These are phyloP conservation scores for Penicillium verhagenii DNA, from an alignment of 495 filamentous ascomycete species.

Conservation along the genomic window DNA sequence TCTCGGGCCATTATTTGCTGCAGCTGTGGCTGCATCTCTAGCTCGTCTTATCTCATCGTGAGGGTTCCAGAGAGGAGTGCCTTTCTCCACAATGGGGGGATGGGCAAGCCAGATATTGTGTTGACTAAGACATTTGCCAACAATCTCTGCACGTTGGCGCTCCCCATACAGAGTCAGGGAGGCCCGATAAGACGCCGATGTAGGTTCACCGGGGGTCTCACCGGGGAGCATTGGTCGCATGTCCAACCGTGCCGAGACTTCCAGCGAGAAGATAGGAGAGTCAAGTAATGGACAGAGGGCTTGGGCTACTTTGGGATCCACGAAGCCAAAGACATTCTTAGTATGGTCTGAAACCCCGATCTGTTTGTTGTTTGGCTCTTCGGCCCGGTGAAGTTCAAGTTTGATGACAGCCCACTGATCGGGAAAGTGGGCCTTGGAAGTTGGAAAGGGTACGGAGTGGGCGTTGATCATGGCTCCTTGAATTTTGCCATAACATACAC, in stretches of 20 bases:
- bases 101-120: slow-evolving; percentile 63
- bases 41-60: slow-evolving; percentile 51
- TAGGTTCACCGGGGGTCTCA: slow-evolving; percentile 56
- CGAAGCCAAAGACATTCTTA: slow-evolving; percentile 67
- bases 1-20: slow-evolving; percentile 17
- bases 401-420: slow-evolving; percentile 71
- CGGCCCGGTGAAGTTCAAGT: slow-evolving; percentile 57
- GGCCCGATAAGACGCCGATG: slow-evolving; percentile 52
- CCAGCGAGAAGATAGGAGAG: slow-evolving; percentile 53
- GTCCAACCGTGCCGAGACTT: slow-evolving; percentile 65
- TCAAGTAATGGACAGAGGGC: slow-evolving; percentile 73
- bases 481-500: slow-evolving; percentile 85
- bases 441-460: slow-evolving; percentile 61
- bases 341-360: slow-evolving; percentile 71
- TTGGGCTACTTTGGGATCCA: slow-evolving; percentile 66
- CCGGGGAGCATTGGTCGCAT: slow-evolving; percentile 52
- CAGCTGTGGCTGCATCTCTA: slow-evolving; percentile 22
- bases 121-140: slow-evolving; percentile 66
- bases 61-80: slow-evolving; percentile 68
- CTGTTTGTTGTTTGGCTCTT: slow-evolving; percentile 49
- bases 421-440: slow-evolving; percentile 38
- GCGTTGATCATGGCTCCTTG: slow-evolving; percentile 68
- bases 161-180: slow-evolving; percentile 79
- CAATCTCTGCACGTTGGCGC: slow-evolving; percentile 55
- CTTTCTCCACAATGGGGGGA: slow-evolving; percentile 61